A percentile compares a stretch with the other conserved stretches of the same genome.
Conservation (phyloP, 805 yeast genomes). For the Peterozyma toletana region DNA sequence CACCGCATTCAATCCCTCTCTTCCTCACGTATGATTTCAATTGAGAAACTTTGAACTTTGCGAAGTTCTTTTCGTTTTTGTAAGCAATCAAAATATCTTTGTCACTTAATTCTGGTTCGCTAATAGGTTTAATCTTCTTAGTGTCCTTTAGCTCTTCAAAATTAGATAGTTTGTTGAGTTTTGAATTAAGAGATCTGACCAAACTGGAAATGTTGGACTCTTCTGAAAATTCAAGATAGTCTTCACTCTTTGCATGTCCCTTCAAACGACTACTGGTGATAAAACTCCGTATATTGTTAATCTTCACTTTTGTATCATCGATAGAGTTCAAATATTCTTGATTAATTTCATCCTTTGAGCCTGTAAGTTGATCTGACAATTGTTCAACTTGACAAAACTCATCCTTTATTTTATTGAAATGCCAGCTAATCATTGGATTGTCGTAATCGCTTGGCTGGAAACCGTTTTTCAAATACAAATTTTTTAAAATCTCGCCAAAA, state of each 20-base stretch:
- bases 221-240: conserved; percentile 3
- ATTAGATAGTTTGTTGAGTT: conserved; percentile 17
- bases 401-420: conserved; percentile 56
- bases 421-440: conserved; percentile 66
- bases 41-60: conserved; percentile 32
- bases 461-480: conserved; percentile 34
- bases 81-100: conserved; percentile 34
- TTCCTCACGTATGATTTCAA: conserved; percentile 29
- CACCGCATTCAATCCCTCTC: conserved; percentile 25
- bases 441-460: conserved; percentile 51
- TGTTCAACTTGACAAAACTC: conserved; percentile 52
- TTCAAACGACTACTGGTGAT: conserved; percentile 4
- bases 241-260: conserved; percentile 4
- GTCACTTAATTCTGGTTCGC: conserved; percentile 21
- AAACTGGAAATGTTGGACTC: conserved; percentile 3
- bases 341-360: background rate
- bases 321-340: conserved; percentile 5
- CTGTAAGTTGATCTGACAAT: conserved; percentile 8
- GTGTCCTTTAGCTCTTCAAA: conserved; percentile 8
- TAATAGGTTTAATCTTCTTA: conserved; percentile 7
- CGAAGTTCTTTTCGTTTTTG: conserved; percentile 25
- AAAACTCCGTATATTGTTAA: conserved; percentile 4
- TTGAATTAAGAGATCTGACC: conserved; percentile 13
- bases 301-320: conserved; percentile 7
- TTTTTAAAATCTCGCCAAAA: conserved; percentile 20